A percentile compares a stretch with the other conserved stretches of the same genome.
Conservation (phyloP, 805 yeast genomes). For the Yarrowia deformans region DNA sequence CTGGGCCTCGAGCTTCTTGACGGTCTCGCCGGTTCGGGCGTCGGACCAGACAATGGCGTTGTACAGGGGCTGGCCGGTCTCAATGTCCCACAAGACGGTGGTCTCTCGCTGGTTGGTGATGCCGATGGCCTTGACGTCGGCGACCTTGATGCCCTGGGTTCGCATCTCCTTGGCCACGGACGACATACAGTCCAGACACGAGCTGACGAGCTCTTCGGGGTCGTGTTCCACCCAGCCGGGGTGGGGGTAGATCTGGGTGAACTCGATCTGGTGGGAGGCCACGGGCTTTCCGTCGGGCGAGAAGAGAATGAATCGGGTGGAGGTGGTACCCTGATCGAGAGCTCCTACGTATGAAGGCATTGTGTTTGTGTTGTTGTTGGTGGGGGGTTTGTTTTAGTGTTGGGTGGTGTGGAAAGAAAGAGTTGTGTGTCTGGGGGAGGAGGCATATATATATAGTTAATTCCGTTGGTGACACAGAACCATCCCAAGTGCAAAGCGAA, state of each 20-base stretch:
- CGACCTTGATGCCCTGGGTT: slow-evolving; percentile 47
- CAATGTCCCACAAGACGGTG: slow-evolving; percentile 80
- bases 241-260: slow-evolving; percentile 57
- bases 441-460: slow-evolving; percentile 6
- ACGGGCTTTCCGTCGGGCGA: slow-evolving; percentile 74
- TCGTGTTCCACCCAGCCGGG: slow-evolving; percentile 88
- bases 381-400: background rate
- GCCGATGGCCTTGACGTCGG: slow-evolving; percentile 74
- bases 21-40: slow-evolving; percentile 79
- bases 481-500: background rate
- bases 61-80: slow-evolving; percentile 80
- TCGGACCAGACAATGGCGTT: slow-evolving; percentile 98
- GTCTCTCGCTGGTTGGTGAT: slow-evolving; percentile 97
- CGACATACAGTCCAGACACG: slow-evolving; percentile 76
- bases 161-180: slow-evolving; percentile 50
- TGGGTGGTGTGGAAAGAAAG: background rate
- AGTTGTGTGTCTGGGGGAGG: background rate
- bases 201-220: slow-evolving; percentile 80
- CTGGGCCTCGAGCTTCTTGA: slow-evolving; percentile 64
- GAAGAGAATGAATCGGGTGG: slow-evolving; percentile 87
- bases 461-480: background rate
- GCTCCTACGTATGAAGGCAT: slow-evolving; percentile 60
- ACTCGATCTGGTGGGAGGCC: slow-evolving; percentile 89
- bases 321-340: slow-evolving; percentile 89
- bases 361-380: background rate